phyloP scores from a whole-genome alignment of 2,329 filamentous ascomycete species.

The Aspergillus udagawae region DNA sequence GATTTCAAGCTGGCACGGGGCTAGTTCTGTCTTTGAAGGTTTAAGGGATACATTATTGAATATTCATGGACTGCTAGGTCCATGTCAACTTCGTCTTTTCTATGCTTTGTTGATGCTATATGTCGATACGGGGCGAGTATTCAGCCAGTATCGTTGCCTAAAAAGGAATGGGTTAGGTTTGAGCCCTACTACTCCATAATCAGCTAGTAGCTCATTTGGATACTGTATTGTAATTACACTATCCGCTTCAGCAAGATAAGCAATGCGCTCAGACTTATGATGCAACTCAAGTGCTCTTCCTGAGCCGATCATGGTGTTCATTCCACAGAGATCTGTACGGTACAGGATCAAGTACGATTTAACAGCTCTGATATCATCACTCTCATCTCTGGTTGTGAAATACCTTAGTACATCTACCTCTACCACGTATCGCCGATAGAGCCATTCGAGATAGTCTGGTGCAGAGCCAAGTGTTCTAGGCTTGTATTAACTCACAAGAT shows the following conservation, averaged over 20 bases:
- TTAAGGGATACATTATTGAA: background rate
- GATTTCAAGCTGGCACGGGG: background rate
- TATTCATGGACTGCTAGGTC: background rate
- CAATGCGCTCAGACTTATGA: background rate
- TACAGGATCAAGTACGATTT: no score
- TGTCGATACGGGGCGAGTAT: background rate
- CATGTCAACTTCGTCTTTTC: background rate
- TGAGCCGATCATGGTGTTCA: background rate
- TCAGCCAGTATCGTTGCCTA: constrained; percentile 2
- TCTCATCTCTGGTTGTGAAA: background rate
- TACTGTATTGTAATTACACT: constrained; percentile 3
- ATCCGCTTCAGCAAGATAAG: background rate
- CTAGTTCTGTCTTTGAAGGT: background rate
- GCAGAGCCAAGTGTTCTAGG: background rate
- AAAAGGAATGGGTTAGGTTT: constrained; percentile 16
- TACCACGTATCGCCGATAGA: background rate
- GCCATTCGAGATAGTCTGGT: background rate
- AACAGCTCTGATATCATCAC: background rate
- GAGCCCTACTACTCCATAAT: constrained; percentile 14
- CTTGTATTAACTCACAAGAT: background rate
- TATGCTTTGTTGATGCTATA: background rate
- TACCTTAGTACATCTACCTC: background rate
- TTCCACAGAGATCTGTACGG: background rate
- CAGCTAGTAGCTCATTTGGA: background rate
- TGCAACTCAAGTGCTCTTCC: background rate